Base-by-base conservation (phyloP, 202 grass and related monocot species). In the Digitaria exilis region DNA sequence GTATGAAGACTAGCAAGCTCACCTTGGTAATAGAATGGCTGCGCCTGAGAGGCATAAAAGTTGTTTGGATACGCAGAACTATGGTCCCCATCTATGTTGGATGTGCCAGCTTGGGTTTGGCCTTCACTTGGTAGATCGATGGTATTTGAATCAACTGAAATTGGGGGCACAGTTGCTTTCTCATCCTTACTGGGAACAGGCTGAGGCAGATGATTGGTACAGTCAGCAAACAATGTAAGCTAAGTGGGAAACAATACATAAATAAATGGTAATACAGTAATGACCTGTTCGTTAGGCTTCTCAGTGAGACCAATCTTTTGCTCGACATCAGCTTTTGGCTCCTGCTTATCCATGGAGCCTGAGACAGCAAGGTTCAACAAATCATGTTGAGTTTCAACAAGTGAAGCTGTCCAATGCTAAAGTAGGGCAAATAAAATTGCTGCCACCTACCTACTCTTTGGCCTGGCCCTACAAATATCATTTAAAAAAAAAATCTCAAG, bases 1-100 rank as follows among this genome's bases (percentile, higher is more conserved):
- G 3, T 68, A 21, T 30, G 3, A 79, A 79, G 56, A 65, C 55
- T 60, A 8, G 57, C 51, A 50, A 46, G 25, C 85, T 94, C 48
- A 97, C 95, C 95, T 66, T 89, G 88, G 82, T 91, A 97, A 79
- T 87, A 91, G 84, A 97, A 94, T 66, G 88, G 83, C 8, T 97
- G 92, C 39, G 86, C 75, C 75, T 94, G 95, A 71, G 91, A 89
- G 25, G 88, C 74, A 76, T 94, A 97, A 17, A 80, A 29, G 65
- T 81, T 87, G 73, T 88, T 90, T 39, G 75, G 83, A 88, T 83
- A 90, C 37, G 30, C 66, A 76, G 75, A 75, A 87, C 78, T 89
- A 64, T 81, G 84, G 10, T 80, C 88, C 31, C 62, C 90, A 66
- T 65, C 80, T 75, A 88, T 69, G 78, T 83, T 86, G 41, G 90